Percentiles rank a stretch among this genome's conserved stretches.
Conservation (phyloP, 768 basidiomycete genomes). For the Mycena maculata region DNA sequence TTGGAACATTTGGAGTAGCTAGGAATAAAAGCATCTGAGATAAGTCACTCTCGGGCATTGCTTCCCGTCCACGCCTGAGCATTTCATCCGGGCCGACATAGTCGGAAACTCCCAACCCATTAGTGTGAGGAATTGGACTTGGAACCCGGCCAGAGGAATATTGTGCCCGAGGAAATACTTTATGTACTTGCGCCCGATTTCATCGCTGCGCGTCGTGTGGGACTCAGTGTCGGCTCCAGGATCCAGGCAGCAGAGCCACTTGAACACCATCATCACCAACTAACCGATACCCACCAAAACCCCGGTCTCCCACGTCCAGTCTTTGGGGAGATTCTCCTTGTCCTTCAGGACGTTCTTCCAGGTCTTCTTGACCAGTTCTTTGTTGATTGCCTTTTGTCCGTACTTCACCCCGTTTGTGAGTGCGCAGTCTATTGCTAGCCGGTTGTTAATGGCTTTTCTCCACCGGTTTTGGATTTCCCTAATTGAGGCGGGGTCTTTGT, state of each 20-base stretch:
- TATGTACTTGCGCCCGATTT: background rate
- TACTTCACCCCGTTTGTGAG: conserved; percentile 7
- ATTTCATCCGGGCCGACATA: background rate
- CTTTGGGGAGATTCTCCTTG: conserved; percentile 2
- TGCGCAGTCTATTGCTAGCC: background rate
- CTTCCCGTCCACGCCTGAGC: too few species aligned
- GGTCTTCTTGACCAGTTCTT: background rate
- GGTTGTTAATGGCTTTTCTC: background rate
- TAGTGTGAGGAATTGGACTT: conserved; percentile 16
- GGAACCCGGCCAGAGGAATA: conserved; percentile 17
- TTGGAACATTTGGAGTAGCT: too few species aligned
- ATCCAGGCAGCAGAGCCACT: background rate
- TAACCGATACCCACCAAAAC: conserved; percentile 20
- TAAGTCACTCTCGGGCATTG: too few species aligned
- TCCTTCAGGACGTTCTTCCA: conserved; percentile 15
- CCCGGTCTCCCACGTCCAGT: conserved; percentile 14
- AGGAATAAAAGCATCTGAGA: too few species aligned
- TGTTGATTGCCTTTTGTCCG: background rate
- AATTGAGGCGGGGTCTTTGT: background rate
- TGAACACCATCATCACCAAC: background rate
- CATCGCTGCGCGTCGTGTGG: conserved; percentile 5
- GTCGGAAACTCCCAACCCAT: background rate
- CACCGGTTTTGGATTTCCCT: conserved; percentile 15
- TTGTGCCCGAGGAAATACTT: conserved; percentile 12
- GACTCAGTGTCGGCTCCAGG: background rate